phyloP scores from a whole-genome alignment of 495 filamentous ascomycete genomes.

The Hypoxylon rickii region DNA sequence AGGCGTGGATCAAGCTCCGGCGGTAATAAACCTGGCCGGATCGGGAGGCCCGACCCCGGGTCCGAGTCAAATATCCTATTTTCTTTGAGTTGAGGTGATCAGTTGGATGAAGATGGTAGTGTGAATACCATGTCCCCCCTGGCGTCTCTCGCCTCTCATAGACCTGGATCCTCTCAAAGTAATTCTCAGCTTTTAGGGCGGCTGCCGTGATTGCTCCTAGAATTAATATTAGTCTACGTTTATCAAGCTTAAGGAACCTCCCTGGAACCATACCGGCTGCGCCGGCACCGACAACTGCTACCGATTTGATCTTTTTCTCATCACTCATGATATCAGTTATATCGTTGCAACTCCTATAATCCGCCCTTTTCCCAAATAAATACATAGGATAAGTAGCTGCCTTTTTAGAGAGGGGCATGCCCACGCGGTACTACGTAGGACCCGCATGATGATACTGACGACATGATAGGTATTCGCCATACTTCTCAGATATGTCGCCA shows the following conservation, averaged over 20 bases:
- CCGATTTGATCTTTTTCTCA: conserved; percentile 45
- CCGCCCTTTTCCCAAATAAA: neutral
- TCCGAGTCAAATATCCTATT: conserved; percentile 53
- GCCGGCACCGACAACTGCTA: conserved; percentile 57
- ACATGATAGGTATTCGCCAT: conserved; percentile 21
- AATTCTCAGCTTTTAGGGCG: conserved; percentile 53
- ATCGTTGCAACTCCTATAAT: neutral
- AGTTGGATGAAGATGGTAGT: neutral
- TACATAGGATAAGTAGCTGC: neutral
- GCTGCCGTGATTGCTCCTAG: conserved; percentile 51
- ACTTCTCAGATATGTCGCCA: conserved; percentile 23
- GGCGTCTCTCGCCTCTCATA: conserved; percentile 53
- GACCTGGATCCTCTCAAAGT: conserved; percentile 53
- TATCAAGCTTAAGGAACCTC: too few relatives aligned
- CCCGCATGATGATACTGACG: neutral
- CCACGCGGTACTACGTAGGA: neutral
- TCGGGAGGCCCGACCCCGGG: conserved; percentile 29
- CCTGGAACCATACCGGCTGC: conserved; percentile 47
- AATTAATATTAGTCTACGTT: conserved; percentile 3
- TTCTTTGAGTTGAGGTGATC: conserved; percentile 3
- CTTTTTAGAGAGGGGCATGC: conserved; percentile 14
- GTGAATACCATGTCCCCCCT: conserved; percentile 54
- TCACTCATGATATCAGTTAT: conserved; percentile 29
- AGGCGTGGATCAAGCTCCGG: conserved; percentile 49
- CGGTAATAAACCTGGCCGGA: conserved; percentile 47